Evolutionary conservation across 768 basidiomycete genomes (phyloP).

Genomic region (Neoboletus subvelutipes): DNA sequence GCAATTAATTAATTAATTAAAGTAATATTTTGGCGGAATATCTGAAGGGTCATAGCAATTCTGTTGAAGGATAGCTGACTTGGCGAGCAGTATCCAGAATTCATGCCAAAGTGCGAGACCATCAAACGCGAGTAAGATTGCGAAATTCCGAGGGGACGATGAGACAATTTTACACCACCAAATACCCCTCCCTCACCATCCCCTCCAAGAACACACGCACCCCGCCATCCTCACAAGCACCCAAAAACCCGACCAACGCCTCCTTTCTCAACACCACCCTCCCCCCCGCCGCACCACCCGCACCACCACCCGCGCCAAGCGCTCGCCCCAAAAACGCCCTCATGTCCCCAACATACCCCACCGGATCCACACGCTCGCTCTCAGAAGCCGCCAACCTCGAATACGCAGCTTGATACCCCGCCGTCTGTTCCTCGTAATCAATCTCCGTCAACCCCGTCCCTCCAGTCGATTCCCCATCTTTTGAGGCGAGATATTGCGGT

Average conservation of each 20-base stretch:
- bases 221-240: constrained; percentile 17
- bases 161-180: constrained; percentile 12
- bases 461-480: constrained; percentile 2
- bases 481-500: constrained; percentile 60
- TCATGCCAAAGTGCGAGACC: too few species aligned
- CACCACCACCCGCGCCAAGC: too few species aligned
- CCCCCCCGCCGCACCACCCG: neutral
- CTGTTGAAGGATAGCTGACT: too few species aligned
- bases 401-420: constrained; percentile 93
- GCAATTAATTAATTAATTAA: too few species aligned
- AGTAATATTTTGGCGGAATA: too few species aligned
- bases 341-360: constrained; percentile 58
- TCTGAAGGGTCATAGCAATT: too few species aligned
- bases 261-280: constrained; percentile 17
- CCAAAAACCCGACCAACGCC: constrained; percentile 22
- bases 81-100: too few species aligned
- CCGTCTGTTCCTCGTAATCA: constrained; percentile 87
- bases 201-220: constrained; percentile 33
- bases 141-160: too few species aligned
- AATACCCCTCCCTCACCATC: constrained; percentile 33
- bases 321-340: constrained; percentile 51
- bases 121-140: too few species aligned
- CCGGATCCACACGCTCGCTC: constrained; percentile 53
- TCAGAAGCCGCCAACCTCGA: constrained; percentile 87
- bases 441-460: constrained; percentile 58